Percentiles rank a stretch among this genome's conserved stretches.
These are phyloP conservation scores for Starmerella cellae DNA, from an alignment of 805 yeast genomes.

Conservation along the genomic window DNA sequence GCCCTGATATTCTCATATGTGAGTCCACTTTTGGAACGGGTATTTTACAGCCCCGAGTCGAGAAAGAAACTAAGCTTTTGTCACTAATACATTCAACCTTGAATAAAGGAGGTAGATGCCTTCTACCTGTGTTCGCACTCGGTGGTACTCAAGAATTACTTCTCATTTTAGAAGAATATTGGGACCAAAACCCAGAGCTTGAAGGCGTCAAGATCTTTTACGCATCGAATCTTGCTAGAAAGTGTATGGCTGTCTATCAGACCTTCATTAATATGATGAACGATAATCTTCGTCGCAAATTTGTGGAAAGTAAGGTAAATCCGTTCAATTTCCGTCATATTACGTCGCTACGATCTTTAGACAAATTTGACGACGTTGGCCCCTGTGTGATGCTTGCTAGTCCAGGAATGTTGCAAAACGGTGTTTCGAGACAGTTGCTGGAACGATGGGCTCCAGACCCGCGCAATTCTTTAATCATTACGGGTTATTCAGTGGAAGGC, in stretches of 20 bases:
- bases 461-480: slow-evolving; percentile 69
- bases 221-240: slow-evolving; percentile 86
- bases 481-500: slow-evolving; percentile 98
- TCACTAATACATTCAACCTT: slow-evolving; percentile 73
- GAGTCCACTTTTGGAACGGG: slow-evolving; percentile 98
- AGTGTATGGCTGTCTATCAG: slow-evolving; percentile 95
- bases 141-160: slow-evolving; percentile 94
- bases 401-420: slow-evolving; percentile 97
- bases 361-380: slow-evolving; percentile 79
- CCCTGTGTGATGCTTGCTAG: slow-evolving; percentile 94
- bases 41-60: slow-evolving; percentile 80
- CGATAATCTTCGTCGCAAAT: slow-evolving; percentile 64
- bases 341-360: slow-evolving; percentile 64
- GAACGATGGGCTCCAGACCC: slow-evolving; percentile 98
- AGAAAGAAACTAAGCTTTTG: slow-evolving; percentile 71
- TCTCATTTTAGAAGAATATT: slow-evolving; percentile 83
- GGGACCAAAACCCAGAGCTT: slow-evolving; percentile 73
- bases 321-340: slow-evolving; percentile 86
- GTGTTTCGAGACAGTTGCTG: slow-evolving; percentile 76
- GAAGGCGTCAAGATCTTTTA: slow-evolving; percentile 73
- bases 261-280: slow-evolving; percentile 97
- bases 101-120: slow-evolving; percentile 76
- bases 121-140: slow-evolving; percentile 88
- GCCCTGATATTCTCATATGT: slow-evolving; percentile 81
- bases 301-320: slow-evolving; percentile 65